phyloP scores from a whole-genome alignment of 345 rosid genomes.

The Capsella bursapastoris region DNA sequence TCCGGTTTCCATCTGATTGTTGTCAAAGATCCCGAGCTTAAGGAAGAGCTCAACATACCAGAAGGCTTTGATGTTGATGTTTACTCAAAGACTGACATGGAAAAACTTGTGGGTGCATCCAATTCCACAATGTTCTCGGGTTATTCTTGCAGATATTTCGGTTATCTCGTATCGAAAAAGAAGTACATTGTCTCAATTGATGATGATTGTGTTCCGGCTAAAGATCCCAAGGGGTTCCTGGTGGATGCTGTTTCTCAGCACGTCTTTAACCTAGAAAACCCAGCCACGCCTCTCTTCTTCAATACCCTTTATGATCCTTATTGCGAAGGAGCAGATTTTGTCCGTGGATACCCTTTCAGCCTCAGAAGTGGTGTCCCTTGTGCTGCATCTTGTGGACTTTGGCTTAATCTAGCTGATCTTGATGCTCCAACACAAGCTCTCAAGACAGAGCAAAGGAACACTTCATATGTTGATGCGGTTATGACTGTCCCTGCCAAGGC shows the following conservation, averaged over 20 bases:
- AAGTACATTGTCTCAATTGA: conserved; percentile 83
- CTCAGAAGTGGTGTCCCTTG: conserved; percentile 80
- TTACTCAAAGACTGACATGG: conserved; percentile 75
- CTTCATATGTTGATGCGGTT: conserved; percentile 81
- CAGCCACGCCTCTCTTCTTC: conserved; percentile 97
- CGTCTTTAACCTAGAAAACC: conserved; percentile 63
- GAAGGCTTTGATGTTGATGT: conserved; percentile 75
- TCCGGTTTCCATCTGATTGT: conserved; percentile 80
- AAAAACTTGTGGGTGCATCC: conserved; percentile 60
- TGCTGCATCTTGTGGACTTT: conserved; percentile 89
- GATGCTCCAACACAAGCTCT: conserved; percentile 99
- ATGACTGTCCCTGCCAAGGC: conserved; percentile 73
- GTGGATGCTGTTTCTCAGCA: conserved; percentile 87
- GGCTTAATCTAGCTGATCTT: conserved; percentile 89
- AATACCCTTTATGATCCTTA: conserved; percentile 93
- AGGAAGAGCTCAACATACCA: conserved; percentile 80
- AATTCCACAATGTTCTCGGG: conserved; percentile 71
- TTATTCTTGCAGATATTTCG: conserved; percentile 89
- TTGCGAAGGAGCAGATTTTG: conserved; percentile 85
- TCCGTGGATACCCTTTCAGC: conserved; percentile 97
- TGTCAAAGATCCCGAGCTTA: conserved; percentile 92
- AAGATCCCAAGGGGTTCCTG: conserved; percentile 62
- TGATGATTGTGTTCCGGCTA: conserved; percentile 88
- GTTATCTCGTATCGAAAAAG: conserved; percentile 80
- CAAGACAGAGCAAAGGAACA: conserved; percentile 75